Evolutionary conservation across 1,284 basidiomycete species (phyloP).

Genomic region (Tilletia walkeri): DNA sequence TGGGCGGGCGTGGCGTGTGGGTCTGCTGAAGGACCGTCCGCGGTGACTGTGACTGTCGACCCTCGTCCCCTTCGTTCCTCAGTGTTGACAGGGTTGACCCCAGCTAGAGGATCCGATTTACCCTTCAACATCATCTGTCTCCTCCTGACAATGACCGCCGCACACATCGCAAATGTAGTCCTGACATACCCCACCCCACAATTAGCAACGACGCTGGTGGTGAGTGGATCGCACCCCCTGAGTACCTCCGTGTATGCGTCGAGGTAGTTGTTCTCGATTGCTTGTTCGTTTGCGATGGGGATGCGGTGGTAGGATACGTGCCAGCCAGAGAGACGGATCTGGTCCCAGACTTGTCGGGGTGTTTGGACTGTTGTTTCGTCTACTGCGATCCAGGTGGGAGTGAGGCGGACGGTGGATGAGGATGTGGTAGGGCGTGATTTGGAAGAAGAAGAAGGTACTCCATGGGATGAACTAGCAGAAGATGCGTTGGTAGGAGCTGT

Average conservation of each 20-base stretch:
- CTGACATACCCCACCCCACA: slow-evolving; percentile 96
- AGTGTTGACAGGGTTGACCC: too few species aligned
- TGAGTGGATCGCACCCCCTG: slow-evolving; percentile 67
- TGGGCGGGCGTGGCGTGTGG: background rate
- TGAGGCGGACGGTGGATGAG: slow-evolving; percentile 61
- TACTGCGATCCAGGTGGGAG: slow-evolving; percentile 92
- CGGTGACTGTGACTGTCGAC: background rate
- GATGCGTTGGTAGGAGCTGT: too few species aligned
- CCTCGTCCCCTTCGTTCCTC: too few species aligned
- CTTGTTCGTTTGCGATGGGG: slow-evolving; percentile 69
- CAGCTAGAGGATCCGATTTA: slow-evolving; percentile 70
- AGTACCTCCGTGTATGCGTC: slow-evolving; percentile 11
- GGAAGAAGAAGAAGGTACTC: too few species aligned
- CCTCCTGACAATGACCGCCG: slow-evolving; percentile 81
- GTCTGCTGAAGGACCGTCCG: background rate
- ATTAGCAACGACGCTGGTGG: slow-evolving; percentile 85
- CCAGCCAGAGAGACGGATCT: slow-evolving; percentile 78
- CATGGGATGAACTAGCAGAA: too few species aligned
- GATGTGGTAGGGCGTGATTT: too few species aligned
- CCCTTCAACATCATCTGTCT: slow-evolving; percentile 79
- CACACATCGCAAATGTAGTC: slow-evolving; percentile 96
- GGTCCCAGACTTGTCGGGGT: slow-evolving; percentile 71
- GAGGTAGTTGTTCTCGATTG: slow-evolving; percentile 52
- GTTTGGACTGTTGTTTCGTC: slow-evolving; percentile 82
- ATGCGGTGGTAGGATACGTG: slow-evolving; percentile 71